phyloP scores from a whole-genome alignment of 225 moss, liverwort and hornwort species.

The Pseudisothecium myosuroides region DNA sequence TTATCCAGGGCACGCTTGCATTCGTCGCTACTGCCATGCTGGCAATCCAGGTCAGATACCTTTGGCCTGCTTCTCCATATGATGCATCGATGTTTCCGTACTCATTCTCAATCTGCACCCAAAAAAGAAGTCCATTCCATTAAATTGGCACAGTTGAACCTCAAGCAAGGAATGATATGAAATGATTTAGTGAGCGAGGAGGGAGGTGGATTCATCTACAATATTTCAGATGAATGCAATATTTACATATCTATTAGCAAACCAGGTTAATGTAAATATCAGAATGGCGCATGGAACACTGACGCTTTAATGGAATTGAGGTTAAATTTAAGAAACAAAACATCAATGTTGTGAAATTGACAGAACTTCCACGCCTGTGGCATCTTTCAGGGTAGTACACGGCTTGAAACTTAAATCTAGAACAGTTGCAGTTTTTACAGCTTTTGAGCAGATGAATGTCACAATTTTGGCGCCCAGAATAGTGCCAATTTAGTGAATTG shows the following conservation, averaged over 20 bases:
- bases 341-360: neutral
- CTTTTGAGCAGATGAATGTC: neutral
- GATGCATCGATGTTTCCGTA: constrained; percentile 54
- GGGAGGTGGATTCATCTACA: neutral
- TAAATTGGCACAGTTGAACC: neutral
- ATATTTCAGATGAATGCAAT: neutral
- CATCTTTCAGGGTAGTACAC: neutral
- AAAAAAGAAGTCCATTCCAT: too few species aligned
- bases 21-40: constrained; percentile 44
- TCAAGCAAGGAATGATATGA: neutral
- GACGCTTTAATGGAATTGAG: neutral
- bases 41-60: constrained; percentile 59
- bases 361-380: neutral
- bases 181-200: neutral
- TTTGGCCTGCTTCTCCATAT: constrained; percentile 38
- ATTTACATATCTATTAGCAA: neutral
- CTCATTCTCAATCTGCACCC: constrained; percentile 76
- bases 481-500: too few species aligned
- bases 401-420: neutral
- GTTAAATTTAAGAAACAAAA: neutral
- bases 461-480: neutral
- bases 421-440: neutral
- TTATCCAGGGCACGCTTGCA: constrained; percentile 70
- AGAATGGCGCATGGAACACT: neutral
- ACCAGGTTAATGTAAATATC: neutral